Evolutionary conservation across 2,329 filamentous ascomycete species (phyloP), one percentile per base, ranked within the genome.

Genomic region (Hypoxylon sp.): DNA sequence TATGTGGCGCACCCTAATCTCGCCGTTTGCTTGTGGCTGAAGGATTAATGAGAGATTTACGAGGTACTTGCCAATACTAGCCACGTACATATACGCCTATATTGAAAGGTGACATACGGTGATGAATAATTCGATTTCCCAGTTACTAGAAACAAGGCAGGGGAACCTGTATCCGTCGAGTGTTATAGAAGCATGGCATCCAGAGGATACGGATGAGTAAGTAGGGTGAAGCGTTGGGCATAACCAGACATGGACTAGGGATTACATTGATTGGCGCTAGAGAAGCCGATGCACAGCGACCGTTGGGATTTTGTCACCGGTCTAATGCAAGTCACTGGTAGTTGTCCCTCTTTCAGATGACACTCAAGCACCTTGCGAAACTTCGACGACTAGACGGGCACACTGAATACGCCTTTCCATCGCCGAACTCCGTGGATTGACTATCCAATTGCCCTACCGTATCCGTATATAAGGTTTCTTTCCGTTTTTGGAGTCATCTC

Each of bases 281-380:
- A 19, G 38, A 43, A 43, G 38, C 5, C 9, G 9, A 43, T 21
- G 17, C 38, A 43, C 38, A 43, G 38, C 19, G 55, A 53, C 61
- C 45, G 52, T 69, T 63, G 50, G 50, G 41, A 46, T 57, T 19
- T 34, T 63, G 60, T 52, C 51, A 55, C 56, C 43, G 11, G 28
- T 43, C 51, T 34, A 41, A 69, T 59, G 63, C 52, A 70, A 70
- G 61, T 61, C 58, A 60, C 53, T 60, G 58, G 28, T 48, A 63
- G 34, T 50, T 59, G 58, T 65, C 57, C 57, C 30, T 36, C 17
- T 58, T 58, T 7, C 25, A 57, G 49, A 55, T 41, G 55, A 19
- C 17, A 56, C 25, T n/a, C 41, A 34, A 51, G 38, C 17, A 60
- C 32, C 19, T 48, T 55, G 60, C 52, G 48, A 51, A 49, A 61